These are phyloP conservation scores for Botryotinia convoluta DNA, from an alignment of 2,329 filamentous ascomycete genomes.

Conservation along the genomic window DNA sequence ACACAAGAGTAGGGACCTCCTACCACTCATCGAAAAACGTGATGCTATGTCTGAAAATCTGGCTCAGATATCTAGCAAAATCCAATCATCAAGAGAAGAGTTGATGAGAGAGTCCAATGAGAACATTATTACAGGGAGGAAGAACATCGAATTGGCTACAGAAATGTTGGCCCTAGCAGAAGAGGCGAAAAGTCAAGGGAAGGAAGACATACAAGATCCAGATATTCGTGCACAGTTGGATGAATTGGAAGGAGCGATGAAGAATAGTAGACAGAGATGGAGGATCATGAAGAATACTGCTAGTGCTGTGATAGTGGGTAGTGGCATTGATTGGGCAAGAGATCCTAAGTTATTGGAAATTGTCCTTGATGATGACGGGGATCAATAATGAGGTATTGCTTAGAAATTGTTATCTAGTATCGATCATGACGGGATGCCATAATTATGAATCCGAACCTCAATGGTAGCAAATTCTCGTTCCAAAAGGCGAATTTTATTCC, in stretches of 20 bases:
- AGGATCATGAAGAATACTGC: slow-evolving; percentile 74
- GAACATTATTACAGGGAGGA: slow-evolving; percentile 52
- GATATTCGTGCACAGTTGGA: slow-evolving; percentile 55
- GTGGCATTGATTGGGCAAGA: slow-evolving; percentile 76
- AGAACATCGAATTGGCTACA: slow-evolving; percentile 62
- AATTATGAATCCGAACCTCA: background rate
- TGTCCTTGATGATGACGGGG: slow-evolving; percentile 65
- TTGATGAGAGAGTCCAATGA: slow-evolving; percentile 58
- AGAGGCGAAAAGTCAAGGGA: slow-evolving; percentile 52
- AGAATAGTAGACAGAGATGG: slow-evolving; percentile 63
- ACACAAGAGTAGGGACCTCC: slow-evolving; percentile 43
- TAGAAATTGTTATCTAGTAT: background rate
- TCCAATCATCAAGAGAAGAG: slow-evolving; percentile 50
- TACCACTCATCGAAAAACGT: slow-evolving; percentile 63
- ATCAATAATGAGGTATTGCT: slow-evolving; percentile 36
- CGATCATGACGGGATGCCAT: background rate
- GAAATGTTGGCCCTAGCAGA: slow-evolving; percentile 62
- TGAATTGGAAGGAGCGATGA: slow-evolving; percentile 57
- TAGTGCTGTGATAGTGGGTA: slow-evolving; percentile 76
- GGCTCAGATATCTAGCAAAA: slow-evolving; percentile 55
- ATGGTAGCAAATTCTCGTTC: too few species aligned
- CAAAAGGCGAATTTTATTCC: background rate
- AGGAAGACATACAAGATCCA: slow-evolving; percentile 53
- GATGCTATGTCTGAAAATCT: slow-evolving; percentile 65
- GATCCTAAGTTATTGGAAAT: slow-evolving; percentile 66